These are phyloP conservation scores for Aspergillus sclerotiicarbonarius DNA, from an alignment of 495 filamentous ascomycete genomes.

Conservation along the genomic window DNA sequence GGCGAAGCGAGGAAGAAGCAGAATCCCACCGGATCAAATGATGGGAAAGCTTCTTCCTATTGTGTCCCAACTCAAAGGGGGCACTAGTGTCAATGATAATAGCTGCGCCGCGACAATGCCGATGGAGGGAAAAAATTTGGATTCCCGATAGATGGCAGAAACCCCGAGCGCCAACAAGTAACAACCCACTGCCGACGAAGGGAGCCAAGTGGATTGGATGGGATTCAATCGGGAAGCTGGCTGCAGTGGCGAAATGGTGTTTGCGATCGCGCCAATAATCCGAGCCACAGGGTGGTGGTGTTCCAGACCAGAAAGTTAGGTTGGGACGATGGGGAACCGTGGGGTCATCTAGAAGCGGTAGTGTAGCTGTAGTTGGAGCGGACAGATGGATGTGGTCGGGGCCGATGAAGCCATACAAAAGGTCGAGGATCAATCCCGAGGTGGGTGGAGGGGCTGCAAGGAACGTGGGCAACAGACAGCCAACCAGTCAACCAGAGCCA, in stretches of 20 bases:
- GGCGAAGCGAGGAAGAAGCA: slow-evolving; percentile 8
- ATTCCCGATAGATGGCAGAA: not conserved
- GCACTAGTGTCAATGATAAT: not conserved
- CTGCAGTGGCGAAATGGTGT: not conserved
- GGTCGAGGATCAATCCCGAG: not conserved
- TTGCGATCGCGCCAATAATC: slow-evolving; percentile 6
- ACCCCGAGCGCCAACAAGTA: not conserved
- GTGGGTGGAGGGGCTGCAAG: not conserved
- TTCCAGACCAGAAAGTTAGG: slow-evolving; percentile 13
- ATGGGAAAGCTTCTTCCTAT: slow-evolving; percentile 7
- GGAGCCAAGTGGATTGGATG: not conserved
- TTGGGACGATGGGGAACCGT: slow-evolving; percentile 15
- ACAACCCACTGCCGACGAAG: not conserved
- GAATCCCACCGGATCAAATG: slow-evolving; percentile 3
- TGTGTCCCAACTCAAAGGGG: not conserved
- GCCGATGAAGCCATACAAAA: slow-evolving; percentile 19
- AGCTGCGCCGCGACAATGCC: not conserved
- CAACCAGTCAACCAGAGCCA: not conserved
- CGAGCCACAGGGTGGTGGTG: slow-evolving; percentile 7
- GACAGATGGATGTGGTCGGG: slow-evolving; percentile 10
- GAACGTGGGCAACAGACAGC: not conserved
- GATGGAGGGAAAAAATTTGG: not conserved
- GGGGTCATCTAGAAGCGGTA: slow-evolving; percentile 14
- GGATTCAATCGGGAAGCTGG: not conserved
- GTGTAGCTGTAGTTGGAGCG: slow-evolving; percentile 9